Evolutionary conservation across 1,284 basidiomycete genomes (phyloP).

Genomic region (Termitomyces sp.): DNA sequence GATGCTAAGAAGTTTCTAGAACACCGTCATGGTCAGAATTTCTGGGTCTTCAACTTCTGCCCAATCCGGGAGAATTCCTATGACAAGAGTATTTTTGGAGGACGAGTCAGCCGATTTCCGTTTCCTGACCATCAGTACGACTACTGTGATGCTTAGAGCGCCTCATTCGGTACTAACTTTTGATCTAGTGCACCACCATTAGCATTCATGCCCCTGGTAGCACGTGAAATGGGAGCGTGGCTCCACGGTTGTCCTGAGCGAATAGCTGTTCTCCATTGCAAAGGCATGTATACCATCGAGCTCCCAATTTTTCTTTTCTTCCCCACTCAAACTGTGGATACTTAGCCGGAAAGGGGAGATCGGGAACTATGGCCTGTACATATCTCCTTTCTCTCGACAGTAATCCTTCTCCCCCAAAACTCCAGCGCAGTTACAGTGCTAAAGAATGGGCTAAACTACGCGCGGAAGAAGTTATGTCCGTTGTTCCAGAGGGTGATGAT

Average conservation of each 20-base stretch:
- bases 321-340: neutral
- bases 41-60: conserved; percentile 84
- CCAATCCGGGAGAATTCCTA: conserved; percentile 74
- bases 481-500: conserved; percentile 37
- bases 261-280: conserved; percentile 85
- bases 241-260: conserved; percentile 62
- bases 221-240: conserved; percentile 78
- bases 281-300: conserved; percentile 44
- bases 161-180: neutral
- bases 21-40: conserved; percentile 69
- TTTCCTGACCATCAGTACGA: conserved; percentile 86
- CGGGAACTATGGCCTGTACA: conserved; percentile 76
- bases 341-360: conserved; percentile 75
- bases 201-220: conserved; percentile 71
- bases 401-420: conserved; percentile 40
- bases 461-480: conserved; percentile 47
- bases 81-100: conserved; percentile 53
- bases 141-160: neutral
- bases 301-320: neutral
- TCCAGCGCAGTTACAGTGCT: conserved; percentile 42
- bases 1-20: conserved; percentile 79
- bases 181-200: conserved; percentile 69
- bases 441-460: conserved; percentile 44
- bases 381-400: conserved; percentile 65
- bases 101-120: conserved; percentile 78